Evolutionary conservation across 176 grass and related monocot species (phyloP).

Genomic region (Phoenix dactylifera): DNA sequence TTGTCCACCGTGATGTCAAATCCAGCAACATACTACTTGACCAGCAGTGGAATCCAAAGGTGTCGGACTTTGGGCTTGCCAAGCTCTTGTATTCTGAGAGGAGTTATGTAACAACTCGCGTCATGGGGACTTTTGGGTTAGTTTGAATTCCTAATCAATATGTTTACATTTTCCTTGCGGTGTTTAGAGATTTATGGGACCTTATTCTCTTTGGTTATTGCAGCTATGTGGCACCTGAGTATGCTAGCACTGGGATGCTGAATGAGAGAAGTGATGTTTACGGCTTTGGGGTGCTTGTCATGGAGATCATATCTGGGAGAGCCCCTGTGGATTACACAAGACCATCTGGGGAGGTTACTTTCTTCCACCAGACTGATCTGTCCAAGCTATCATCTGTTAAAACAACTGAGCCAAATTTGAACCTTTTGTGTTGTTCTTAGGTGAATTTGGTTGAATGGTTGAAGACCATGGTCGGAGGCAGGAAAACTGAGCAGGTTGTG

Average conservation of each 20-base stretch:
- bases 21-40: slow-evolving; percentile 95
- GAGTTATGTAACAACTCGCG: slow-evolving; percentile 61
- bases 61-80: slow-evolving; percentile 87
- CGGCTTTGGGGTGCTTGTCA: slow-evolving; percentile 85
- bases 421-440: slow-evolving; percentile 21
- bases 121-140: slow-evolving; percentile 95
- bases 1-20: slow-evolving; percentile 86
- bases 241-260: slow-evolving; percentile 81
- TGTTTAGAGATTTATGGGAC: no score
- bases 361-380: no score
- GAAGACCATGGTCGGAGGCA: slow-evolving; percentile 73
- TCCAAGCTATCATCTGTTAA: neutral
- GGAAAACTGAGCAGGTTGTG: slow-evolving; percentile 66
- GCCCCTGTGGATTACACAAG: slow-evolving; percentile 88
- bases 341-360: slow-evolving; percentile 42
- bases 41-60: slow-evolving; percentile 72
- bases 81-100: slow-evolving; percentile 74
- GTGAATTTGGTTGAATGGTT: slow-evolving; percentile 87
- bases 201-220: slow-evolving; percentile 6
- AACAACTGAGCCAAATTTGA: neutral
- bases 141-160: slow-evolving; percentile 4
- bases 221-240: slow-evolving; percentile 89
- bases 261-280: slow-evolving; percentile 92
- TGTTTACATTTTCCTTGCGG: no score
- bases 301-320: slow-evolving; percentile 82